These are phyloP conservation scores for Hansenula anomala DNA, from an alignment of 1,139 yeast species.

Conservation along the genomic window DNA sequence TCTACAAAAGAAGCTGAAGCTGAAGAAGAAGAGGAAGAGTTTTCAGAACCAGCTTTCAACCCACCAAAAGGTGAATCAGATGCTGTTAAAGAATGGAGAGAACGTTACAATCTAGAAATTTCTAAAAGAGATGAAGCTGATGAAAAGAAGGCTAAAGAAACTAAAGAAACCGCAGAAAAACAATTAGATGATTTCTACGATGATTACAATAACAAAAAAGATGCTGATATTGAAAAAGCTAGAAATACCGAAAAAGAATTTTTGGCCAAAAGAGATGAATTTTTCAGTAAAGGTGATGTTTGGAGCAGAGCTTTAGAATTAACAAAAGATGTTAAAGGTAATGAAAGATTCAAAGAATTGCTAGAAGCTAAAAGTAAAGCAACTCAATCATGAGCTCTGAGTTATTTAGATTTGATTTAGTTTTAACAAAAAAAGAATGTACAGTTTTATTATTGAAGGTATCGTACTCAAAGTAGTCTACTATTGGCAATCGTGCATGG, in stretches of 20 bases:
- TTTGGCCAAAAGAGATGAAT: conserved; percentile 72
- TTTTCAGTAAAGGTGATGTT: conserved; percentile 58
- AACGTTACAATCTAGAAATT: conserved; percentile 77
- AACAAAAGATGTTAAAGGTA: conserved; percentile 38
- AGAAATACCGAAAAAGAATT: conserved; percentile 67
- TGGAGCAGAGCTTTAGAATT: conserved; percentile 79
- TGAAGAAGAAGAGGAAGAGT: conserved; percentile 27
- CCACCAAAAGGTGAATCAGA: conserved; percentile 32
- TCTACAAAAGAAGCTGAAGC: conserved; percentile 7
- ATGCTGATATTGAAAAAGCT: conserved; percentile 60
- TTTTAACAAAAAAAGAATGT: too few species aligned
- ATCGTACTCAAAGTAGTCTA: too few species aligned
- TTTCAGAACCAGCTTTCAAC: conserved; percentile 23
- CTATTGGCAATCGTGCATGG: too few species aligned
- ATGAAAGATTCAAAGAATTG: conserved; percentile 24
- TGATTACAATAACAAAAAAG: conserved; percentile 83
- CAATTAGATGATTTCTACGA: conserved; percentile 94
- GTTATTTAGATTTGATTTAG: too few species aligned
- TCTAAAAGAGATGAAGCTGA: conserved; percentile 76
- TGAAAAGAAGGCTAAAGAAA: conserved; percentile 58
- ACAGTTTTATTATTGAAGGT: too few species aligned
- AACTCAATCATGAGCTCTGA: background rate
- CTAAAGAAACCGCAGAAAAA: conserved; percentile 74
- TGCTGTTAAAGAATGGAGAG: conserved; percentile 75
- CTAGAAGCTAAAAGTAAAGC: conserved; percentile 21